phyloP scores from a whole-genome alignment of 1,139 yeast genomes.

The Zygosaccharomyces pseudobailii region DNA sequence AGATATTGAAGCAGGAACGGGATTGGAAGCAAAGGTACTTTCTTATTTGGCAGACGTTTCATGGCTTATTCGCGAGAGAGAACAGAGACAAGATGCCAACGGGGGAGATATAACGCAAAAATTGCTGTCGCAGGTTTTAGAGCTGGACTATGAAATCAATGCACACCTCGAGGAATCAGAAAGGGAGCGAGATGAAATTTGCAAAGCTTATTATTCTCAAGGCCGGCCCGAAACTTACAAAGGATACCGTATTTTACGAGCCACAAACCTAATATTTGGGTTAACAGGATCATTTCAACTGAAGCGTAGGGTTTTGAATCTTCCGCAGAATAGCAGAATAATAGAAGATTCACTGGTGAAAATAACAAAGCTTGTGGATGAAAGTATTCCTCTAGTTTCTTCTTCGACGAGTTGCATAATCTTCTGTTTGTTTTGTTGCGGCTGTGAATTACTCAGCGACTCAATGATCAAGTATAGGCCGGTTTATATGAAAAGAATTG shows the following conservation, averaged over 20 bases:
- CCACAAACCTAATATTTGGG: slow-evolving; percentile 53
- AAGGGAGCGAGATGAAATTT: slow-evolving; percentile 34
- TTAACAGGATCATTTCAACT: slow-evolving; percentile 53
- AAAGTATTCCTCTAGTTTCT: slow-evolving; percentile 40
- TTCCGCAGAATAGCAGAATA: slow-evolving; percentile 43
- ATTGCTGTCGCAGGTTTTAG: slow-evolving; percentile 44
- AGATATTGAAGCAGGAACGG: slow-evolving; percentile 54
- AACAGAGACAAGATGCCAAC: slow-evolving; percentile 24
- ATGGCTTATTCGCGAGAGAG: slow-evolving; percentile 1
- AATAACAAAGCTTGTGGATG: slow-evolving; percentile 36
- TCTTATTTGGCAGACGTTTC: slow-evolving; percentile 40
- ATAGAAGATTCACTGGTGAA: slow-evolving; percentile 42
- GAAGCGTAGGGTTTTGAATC: slow-evolving; percentile 49
- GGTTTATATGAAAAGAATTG: slow-evolving; percentile 41
- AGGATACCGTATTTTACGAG: slow-evolving; percentile 41
- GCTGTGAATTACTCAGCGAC: slow-evolving; percentile 48
- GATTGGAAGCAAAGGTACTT: slow-evolving; percentile 52
- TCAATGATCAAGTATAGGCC: slow-evolving; percentile 27
- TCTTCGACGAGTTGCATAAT: slow-evolving; percentile 53
- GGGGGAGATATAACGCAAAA: slow-evolving; percentile 33
- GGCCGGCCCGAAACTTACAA: slow-evolving; percentile 14
- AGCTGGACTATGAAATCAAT: slow-evolving; percentile 40
- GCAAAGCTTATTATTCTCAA: neutral
- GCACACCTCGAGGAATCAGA: slow-evolving; percentile 26
- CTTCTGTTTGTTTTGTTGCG: slow-evolving; percentile 54